A percentile compares a stretch with the other conserved stretches of the same genome.
phyloP scores from a whole-genome alignment of 2,329 filamentous ascomycete genomes.

The Macrophomina pseudophaseolina region DNA sequence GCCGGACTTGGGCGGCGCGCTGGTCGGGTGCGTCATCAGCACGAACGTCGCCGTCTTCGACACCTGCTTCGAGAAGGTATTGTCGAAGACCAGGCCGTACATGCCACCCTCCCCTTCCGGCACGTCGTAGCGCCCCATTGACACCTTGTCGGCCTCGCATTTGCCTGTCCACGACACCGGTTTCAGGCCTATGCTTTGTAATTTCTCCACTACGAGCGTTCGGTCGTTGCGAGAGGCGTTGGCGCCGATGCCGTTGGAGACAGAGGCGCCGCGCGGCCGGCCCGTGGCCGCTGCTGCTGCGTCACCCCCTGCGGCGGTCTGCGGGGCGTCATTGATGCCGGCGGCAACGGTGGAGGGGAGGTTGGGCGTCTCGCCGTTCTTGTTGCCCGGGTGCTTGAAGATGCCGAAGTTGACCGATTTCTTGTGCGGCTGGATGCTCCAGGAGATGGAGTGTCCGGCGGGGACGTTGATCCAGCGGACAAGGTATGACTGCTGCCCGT shows the following conservation, averaged over 20 bases:
- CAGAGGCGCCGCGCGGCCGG: constrained; percentile 56
- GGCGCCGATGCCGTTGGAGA: constrained; percentile 40
- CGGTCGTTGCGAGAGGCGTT: constrained; percentile 70
- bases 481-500: constrained; percentile 78
- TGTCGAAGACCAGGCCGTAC: constrained; percentile 97
- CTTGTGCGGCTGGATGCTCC: constrained; percentile 97
- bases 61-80: constrained; percentile 91
- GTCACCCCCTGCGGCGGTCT: constrained; percentile 54
- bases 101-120: constrained; percentile 77
- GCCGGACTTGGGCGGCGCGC: constrained; percentile 74
- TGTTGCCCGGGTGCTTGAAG: constrained; percentile 90
- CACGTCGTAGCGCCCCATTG: constrained; percentile 87
- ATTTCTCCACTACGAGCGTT: constrained; percentile 71
- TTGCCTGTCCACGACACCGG: constrained; percentile 82
- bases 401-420: constrained; percentile 99
- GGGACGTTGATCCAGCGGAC: constrained; percentile 96
- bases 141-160: constrained; percentile 95
- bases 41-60: constrained; percentile 96
- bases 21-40: constrained; percentile 89
- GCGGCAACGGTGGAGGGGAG: constrained; percentile 46
- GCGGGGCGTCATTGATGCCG: constrained; percentile 46
- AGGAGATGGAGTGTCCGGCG: constrained; percentile 89
- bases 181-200: constrained; percentile 66
- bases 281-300: constrained; percentile 55
- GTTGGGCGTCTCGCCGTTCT: constrained; percentile 53